These are phyloP conservation scores for Talaromyces rugulosus DNA, from an alignment of 2,329 filamentous ascomycete genomes.

Conservation along the genomic window DNA sequence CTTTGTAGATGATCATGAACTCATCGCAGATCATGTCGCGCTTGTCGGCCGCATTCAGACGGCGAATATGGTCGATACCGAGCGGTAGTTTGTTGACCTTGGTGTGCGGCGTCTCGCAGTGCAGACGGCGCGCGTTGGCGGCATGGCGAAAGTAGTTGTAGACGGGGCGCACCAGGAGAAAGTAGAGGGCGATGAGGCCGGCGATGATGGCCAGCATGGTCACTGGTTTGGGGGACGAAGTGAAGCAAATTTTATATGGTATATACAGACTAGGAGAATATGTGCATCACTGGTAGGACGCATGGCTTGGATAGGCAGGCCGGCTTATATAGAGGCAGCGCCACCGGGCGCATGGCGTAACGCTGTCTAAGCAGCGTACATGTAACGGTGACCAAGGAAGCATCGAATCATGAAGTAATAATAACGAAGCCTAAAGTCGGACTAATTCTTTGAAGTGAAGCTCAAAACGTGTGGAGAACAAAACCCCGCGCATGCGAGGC, in stretches of 20 bases:
- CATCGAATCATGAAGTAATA: neutral
- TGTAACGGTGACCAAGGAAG: too few species aligned
- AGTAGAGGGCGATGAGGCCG: neutral
- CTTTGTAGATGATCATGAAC: neutral
- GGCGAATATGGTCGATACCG: constrained; percentile 6
- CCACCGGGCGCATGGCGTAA: neutral
- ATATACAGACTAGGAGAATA: too few species aligned
- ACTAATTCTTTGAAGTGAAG: neutral
- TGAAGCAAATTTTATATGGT: too few species aligned
- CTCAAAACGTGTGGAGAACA: neutral
- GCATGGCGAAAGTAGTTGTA: constrained; percentile 3
- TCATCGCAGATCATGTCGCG: neutral
- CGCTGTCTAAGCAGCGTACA: too few species aligned
- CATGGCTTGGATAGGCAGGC: too few species aligned
- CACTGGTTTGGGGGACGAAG: too few species aligned
- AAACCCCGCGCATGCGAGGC: neutral
- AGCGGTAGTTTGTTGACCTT: constrained; percentile 1
- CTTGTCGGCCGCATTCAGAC: neutral
- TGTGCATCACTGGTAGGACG: too few species aligned
- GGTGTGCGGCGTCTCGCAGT: neutral
- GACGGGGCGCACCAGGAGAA: constrained; percentile 1
- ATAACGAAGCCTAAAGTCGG: neutral
- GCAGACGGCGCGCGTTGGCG: constrained; percentile 3
- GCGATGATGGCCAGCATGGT: neutral
- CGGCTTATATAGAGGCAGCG: neutral